phyloP scores from a whole-genome alignment of 2,329 filamentous ascomycete species.

The Colletotrichum siamense region DNA sequence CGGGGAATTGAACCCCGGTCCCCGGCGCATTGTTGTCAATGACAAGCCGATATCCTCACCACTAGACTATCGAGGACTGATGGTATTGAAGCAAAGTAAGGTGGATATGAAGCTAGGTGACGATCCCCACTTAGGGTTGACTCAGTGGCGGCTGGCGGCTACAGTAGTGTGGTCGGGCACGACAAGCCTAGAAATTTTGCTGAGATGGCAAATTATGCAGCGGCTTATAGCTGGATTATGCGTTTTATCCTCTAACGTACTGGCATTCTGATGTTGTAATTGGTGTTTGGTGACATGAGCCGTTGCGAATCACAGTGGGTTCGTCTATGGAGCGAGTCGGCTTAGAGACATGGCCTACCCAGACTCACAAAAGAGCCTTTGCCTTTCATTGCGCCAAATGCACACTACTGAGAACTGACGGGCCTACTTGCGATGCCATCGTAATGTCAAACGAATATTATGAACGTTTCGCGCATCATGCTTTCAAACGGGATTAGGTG shows the following conservation, averaged over 20 bases:
- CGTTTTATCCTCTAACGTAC: background rate
- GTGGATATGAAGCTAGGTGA: background rate
- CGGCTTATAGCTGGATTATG: background rate
- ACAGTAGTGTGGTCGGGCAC: background rate
- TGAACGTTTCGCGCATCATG: background rate
- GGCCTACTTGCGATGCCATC: background rate
- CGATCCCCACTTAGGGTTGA: background rate
- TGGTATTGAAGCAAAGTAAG: accelerated
- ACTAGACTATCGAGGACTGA: slow-evolving; percentile 1
- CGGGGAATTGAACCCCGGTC: background rate
- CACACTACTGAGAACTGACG: background rate
- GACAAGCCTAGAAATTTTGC: background rate
- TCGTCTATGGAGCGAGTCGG: background rate
- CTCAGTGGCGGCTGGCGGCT: background rate
- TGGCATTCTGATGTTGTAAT: background rate
- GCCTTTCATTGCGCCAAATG: background rate
- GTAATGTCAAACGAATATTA: background rate
- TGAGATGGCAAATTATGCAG: background rate
- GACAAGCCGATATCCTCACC: slow-evolving; percentile 16
- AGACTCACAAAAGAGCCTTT: background rate
- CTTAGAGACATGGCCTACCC: background rate
- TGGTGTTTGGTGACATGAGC: background rate
- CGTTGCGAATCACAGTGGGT: background rate
- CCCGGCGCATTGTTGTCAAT: background rate
- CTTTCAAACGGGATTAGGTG: background rate